Evolutionary conservation across 2,329 filamentous ascomycete species (phyloP).

Genomic region (Cladorrhinum sp.): DNA sequence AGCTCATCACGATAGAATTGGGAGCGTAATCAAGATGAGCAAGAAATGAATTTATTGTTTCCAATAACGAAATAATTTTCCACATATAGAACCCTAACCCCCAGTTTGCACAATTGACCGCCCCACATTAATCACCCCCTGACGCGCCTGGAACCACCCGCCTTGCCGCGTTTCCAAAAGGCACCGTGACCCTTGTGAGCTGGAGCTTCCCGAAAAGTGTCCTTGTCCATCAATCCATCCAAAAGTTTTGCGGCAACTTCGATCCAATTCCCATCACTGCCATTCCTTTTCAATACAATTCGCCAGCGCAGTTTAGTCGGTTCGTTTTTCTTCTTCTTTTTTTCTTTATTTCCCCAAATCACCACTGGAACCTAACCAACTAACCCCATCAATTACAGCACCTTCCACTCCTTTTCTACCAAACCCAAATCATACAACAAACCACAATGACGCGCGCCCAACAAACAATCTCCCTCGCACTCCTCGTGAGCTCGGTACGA

Average conservation of each 20-base stretch:
- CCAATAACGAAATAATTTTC: no score
- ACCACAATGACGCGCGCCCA: constrained; percentile 87
- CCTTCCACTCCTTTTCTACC: background rate
- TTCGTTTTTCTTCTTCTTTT: background rate
- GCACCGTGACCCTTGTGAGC: background rate
- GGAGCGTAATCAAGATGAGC: no score
- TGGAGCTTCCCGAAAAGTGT: background rate
- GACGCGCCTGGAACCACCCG: background rate
- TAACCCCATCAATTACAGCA: background rate
- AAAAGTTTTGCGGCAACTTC: background rate
- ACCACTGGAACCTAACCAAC: no score
- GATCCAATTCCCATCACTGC: background rate
- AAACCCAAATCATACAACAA: background rate
- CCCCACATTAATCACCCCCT: constrained; percentile 6
- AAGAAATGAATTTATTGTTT: no score
- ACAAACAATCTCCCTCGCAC: constrained; percentile 83
- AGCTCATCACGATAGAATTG: no score
- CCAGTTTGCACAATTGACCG: background rate
- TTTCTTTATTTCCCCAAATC: no score
- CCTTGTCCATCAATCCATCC: background rate
- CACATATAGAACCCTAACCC: background rate
- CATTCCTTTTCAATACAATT: background rate
- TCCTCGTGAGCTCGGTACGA: constrained; percentile 83
- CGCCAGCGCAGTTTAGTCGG: background rate
- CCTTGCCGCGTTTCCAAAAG: background rate